phyloP scores from a whole-genome alignment of 2,329 filamentous ascomycete species.

The Diplodia intermedia region DNA sequence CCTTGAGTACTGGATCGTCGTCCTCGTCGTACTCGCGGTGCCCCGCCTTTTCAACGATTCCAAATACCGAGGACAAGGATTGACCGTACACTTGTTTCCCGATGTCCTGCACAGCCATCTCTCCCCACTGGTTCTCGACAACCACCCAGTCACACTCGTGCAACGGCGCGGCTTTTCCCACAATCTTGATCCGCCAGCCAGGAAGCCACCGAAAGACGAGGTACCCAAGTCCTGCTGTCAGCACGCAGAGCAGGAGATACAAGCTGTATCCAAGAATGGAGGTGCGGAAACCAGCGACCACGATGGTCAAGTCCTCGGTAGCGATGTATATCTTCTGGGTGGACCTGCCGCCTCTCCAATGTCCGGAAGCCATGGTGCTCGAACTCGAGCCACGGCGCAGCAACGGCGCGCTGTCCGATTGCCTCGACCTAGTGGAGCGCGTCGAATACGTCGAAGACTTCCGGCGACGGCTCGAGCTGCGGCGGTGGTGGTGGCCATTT shows the following conservation, averaged over 20 bases:
- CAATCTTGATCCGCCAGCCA: constrained; percentile 78
- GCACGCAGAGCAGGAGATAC: constrained; percentile 74
- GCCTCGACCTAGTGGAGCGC: constrained; percentile 51
- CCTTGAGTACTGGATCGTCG: constrained; percentile 75
- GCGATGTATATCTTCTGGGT: constrained; percentile 93
- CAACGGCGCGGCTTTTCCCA: constrained; percentile 73
- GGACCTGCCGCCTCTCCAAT: constrained; percentile 64
- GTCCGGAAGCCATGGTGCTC: constrained; percentile 70
- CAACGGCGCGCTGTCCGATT: constrained; percentile 66
- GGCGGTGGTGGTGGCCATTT: constrained; percentile 36
- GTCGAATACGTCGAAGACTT: constrained; percentile 68
- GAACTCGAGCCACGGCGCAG: constrained; percentile 75
- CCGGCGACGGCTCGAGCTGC: constrained; percentile 60
- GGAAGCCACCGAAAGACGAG: constrained; percentile 90
- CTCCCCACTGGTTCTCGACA: constrained; percentile 97
- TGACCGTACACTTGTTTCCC: constrained; percentile 65
- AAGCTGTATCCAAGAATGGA: constrained; percentile 70
- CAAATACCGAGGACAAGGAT: constrained; percentile 73
- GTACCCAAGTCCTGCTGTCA: constrained; percentile 79
- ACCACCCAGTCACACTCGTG: constrained; percentile 87
- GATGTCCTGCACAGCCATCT: constrained; percentile 80
- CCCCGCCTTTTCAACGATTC: constrained; percentile 67
- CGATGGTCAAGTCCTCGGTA: constrained; percentile 93
- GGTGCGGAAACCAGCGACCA: constrained; percentile 88
- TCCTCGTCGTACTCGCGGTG: constrained; percentile 74